Base-by-base conservation (phyloP, 768 basidiomycete genomes). In the Saitozyma sp. region DNA sequence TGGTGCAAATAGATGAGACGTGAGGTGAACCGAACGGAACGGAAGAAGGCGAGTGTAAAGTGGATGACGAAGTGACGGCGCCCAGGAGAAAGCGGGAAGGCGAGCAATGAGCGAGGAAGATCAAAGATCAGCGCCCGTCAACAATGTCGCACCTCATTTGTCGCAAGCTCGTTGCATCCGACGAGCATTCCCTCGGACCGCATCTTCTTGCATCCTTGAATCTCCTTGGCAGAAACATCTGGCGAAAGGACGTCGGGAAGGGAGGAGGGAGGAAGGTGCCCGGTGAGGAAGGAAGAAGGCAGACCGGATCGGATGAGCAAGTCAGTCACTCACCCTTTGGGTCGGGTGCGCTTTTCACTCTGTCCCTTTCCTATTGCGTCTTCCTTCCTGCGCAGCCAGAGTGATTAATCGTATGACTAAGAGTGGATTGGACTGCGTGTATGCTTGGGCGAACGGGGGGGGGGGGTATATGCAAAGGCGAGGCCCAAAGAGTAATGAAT, bases 221-320 rank as follows among this genome's bases (percentile, higher is more conserved):
- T 29, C 51, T n/a, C 10, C 41, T 38, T 29, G 16, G 46, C 13
- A 19, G 54, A 20, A 20, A 17, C 17, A 14, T n/a, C 37, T 17
- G 54, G 38, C 11, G 42, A 53, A 42, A 56, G 42, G 50, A 56
- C 39, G 37, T 20, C 37, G 62, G 37, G 50, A 49, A 51, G 54
- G 58, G 51, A 17, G 17, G 56, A 51, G 54, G 58, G 51, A 17
- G 17, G 56, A 3, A 37, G 19, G 55, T 41, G 37, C 46, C 46
- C 20, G 53, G 39, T 46, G 54, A 54, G 56, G 42, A 58, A 51
- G 38, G 56, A 56, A 46, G 59, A 39, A 56, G 52, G 54, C 48
- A 49, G 58, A 41, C 16, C 29, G 50, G 45, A 53, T 52, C 29
- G 38, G 38, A 41, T 10, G 54, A 55, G 13, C 54, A n/a, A 29